Evolutionary conservation across 805 yeast genomes (phyloP).

Genomic region (Candida anglica): DNA sequence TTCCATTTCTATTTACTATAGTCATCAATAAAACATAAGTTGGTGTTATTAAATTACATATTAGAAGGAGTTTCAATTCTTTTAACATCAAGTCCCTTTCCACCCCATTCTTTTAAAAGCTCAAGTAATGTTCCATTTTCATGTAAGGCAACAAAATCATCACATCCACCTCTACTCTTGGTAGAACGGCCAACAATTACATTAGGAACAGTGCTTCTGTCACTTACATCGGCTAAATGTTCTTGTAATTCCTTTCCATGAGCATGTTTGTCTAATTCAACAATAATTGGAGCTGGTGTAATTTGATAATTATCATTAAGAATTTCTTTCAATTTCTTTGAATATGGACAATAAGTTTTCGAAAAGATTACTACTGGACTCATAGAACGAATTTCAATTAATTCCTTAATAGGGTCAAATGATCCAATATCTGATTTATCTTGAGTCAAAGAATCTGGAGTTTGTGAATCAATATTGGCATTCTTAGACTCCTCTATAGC

Average conservation of each 20-base stretch:
- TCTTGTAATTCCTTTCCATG: conserved; percentile 75
- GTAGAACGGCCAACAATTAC: conserved; percentile 62
- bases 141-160: conserved; percentile 69
- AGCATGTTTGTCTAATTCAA: conserved; percentile 79
- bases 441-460: conserved; percentile 8
- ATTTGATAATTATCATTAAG: conserved; percentile 61
- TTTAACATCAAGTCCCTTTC: conserved; percentile 43
- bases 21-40: neutral
- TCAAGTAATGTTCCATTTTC: conserved; percentile 49
- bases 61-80: conserved; percentile 59
- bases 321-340: conserved; percentile 65
- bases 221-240: conserved; percentile 63
- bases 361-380: conserved; percentile 67
- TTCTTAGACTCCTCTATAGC: conserved; percentile 6
- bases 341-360: conserved; percentile 66
- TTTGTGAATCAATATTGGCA: conserved; percentile 1
- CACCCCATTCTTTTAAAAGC: conserved; percentile 61
- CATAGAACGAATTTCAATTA: conserved; percentile 50
- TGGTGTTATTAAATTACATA: conserved; percentile 11
- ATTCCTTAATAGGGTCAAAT: conserved; percentile 38
- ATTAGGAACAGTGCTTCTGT: conserved; percentile 89
- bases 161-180: conserved; percentile 80
- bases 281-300: conserved; percentile 66
- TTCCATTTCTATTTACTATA: too few species aligned
- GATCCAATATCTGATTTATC: too few species aligned